Evolutionary conservation across 352 stramenopile species (phyloP), one percentile per base, ranked within the genome.

Genomic region (Phytopythium montanum): DNA sequence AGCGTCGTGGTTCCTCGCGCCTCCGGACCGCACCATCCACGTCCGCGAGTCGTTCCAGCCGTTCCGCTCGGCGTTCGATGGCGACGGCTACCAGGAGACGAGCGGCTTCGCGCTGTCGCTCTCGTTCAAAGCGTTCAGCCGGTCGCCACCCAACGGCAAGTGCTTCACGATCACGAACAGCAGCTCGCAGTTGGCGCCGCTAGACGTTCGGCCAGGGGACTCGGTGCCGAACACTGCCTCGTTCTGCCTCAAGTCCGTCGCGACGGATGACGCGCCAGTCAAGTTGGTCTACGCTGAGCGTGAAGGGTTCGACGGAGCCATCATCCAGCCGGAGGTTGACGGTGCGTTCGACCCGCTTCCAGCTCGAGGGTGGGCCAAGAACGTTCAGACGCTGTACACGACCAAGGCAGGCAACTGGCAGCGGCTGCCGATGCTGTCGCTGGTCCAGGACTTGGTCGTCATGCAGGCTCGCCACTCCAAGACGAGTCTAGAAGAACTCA

Each of bases 111-210:
- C 38, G 14, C 62, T 71, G 13, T 44, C 70, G 13, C 53, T 79
- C 26, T 75, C 70, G 1, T 79, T 82, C 56, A 69, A 63, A 31
- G 70, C 68, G 5, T 82, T 71, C 54, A 79, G 61, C 36, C 59
- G 69, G 34, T 49, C 52, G 12, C 73, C 73, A 4, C 66, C 73
- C 0, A 70, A 79, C 29, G 68, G 56, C 6, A 38, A 23, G 13
- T 82, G 73, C 54, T 79, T 74, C 46, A 49, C 62, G 50, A 64
- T 66, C 10, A 48, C 59, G 0, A 50, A 41, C 7, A 45, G 42
- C 26, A 61, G 49, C 13, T 57, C 36, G 1, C 59, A 60, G 10
- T 61, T 82, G 25, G 18, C 18, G 14, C 12, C 55, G 13, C 34
- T 67, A 6, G 19, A 48, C 14, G 14, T 82, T 5, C 34, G 44